Evolutionary conservation across 2,329 filamentous ascomycete species (phyloP), one percentile per base, ranked within the genome.

Genomic region (Bipolaris sorokiniana): DNA sequence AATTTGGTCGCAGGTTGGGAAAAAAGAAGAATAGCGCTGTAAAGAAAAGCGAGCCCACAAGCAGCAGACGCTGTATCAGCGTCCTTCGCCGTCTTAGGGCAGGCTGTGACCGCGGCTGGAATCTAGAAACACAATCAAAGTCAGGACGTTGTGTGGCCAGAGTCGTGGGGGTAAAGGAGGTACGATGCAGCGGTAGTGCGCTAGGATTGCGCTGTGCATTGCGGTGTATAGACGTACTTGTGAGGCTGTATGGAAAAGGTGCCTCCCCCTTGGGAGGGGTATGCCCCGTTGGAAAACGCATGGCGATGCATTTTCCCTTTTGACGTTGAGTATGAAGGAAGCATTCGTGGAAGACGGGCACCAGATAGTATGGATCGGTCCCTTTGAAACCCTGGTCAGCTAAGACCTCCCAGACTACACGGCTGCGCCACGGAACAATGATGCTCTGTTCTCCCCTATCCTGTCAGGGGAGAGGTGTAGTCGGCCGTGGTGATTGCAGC

Each of bases 221-320:
- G 64, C 59, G 52, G 54, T 51, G 51, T 31, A 62, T 51, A 48
- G 63, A 75, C 84, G 72, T 86, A 96, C 90, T 91, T 90, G 77
- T 97, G 92, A 67, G 92, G 91, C 67, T 91, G 92, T 72, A 96
- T 93, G 65, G 92, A 91, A 75, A 96, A 94, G 44, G 89, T 90
- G 72, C 80, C 81, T 69, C 88, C 88, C 59, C 84, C 85, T 63
- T 88, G 84, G 63, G 73, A 74, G 48, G 90, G 89, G 77, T 93
- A 93, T 74, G 82, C 82, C 62, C 92, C 93, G 81, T 95, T 96
- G 62, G 89, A 86, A 78, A 90, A 94, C 77, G 88, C 88, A 83
- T 96, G 91, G 82, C 92, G 87, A 76, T 94, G 90, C 87, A 95
- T 92, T 87, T 89, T 90, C 81, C 87, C 75, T 71, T 74, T 72